Evolutionary conservation across 768 basidiomycete genomes (phyloP), one percentile per base, ranked within the genome.

Genomic region (Tulasnella sp.): DNA sequence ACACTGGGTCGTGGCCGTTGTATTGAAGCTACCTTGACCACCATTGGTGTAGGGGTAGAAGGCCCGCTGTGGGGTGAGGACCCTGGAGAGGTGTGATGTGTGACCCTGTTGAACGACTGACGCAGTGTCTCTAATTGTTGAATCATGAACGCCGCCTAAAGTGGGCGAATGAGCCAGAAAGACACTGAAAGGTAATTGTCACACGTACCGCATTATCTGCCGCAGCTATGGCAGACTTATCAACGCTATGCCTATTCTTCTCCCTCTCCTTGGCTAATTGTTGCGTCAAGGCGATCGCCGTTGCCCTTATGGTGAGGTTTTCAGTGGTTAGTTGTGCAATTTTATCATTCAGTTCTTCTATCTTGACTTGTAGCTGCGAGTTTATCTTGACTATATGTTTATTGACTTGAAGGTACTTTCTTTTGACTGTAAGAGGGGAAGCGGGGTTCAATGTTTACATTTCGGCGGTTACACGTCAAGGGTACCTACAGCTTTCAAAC

Each of bases 331-430:
- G 49, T n/a, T 51, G 49, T 10, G 49, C 40, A 15, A 51, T 39
- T 33, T 51, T 37, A 13, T 27, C 19, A 24, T 51, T 51, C 39
- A 51, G 16, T 51, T 51, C 49, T 41, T 51, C 49, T 20, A 51
- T 33, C 43, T 41, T 22, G 13, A 51, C 49, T 19, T 41, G 37
- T 24, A 51, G 27, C 12, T 51, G 37, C 9, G 49, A 51, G 37
- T 51, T 51, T 41, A 41, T 41, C 32, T 51, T 51, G 40, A 51
- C 43, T 4, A 51, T 51, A 15, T 40, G 39, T 34, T 51, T 51
- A 33, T 51, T 51, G 29, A 41, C 40, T 20, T 51, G 49, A 29
- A 51, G 49, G 29, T 51, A 51, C 28, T 51, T 51, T 27, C 49
- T 37, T 29, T 51, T 51, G 37, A 51, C 49, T 51, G 49, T 10